phyloP scores from a whole-genome alignment of 768 basidiomycete genomes.

The Serendipita indica region DNA sequence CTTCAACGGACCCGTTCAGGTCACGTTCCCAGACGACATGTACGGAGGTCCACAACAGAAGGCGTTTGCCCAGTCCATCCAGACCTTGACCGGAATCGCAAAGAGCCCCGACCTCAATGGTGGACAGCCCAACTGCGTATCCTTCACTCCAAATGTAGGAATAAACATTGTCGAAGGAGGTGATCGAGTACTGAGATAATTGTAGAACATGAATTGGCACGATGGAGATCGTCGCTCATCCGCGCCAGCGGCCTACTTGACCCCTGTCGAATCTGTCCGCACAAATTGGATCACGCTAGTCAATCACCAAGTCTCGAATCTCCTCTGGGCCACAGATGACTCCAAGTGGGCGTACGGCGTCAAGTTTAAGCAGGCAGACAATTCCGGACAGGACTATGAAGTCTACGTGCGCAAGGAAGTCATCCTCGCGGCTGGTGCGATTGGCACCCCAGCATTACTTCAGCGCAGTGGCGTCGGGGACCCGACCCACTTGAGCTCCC shows the following conservation, averaged over 20 bases:
- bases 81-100: conserved; percentile 33
- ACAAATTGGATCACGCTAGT: conserved; percentile 38
- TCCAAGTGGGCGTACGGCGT: conserved; percentile 23
- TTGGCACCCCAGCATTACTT: conserved; percentile 34
- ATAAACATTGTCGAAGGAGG: neutral
- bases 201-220: conserved; percentile 30
- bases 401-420: conserved; percentile 35
- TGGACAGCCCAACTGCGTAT: conserved; percentile 40
- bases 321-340: conserved; percentile 7
- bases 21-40: conserved; percentile 31
- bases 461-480: conserved; percentile 47
- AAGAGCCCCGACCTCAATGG: conserved; percentile 39
- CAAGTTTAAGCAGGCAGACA: conserved; percentile 30
- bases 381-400: conserved; percentile 26
- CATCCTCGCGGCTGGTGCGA: conserved; percentile 39
- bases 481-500: conserved; percentile 27
- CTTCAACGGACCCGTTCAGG: conserved; percentile 37
- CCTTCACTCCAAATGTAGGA: conserved; percentile 36
- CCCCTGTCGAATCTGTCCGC: conserved; percentile 34
- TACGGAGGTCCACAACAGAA: conserved; percentile 41
- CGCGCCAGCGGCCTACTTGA: conserved; percentile 38
- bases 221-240: conserved; percentile 39
- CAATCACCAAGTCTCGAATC: conserved; percentile 13
- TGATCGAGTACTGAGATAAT: neutral
- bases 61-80: conserved; percentile 34